phyloP scores from a whole-genome alignment of 805 yeast genomes.

The Lipomyces orientalis region DNA sequence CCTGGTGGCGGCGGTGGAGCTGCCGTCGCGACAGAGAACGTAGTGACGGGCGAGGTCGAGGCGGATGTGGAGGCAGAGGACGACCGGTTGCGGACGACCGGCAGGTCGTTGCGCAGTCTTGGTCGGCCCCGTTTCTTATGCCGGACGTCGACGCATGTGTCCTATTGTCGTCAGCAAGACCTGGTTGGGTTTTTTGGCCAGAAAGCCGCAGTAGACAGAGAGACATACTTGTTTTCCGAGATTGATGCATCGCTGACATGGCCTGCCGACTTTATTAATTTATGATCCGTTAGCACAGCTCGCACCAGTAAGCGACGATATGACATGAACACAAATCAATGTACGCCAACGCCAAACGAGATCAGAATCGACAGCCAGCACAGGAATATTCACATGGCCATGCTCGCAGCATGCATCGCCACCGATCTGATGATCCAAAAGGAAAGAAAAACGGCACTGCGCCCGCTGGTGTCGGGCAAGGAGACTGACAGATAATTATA shows the following conservation, averaged over 20 bases:
- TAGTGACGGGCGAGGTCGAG: neutral
- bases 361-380: neutral
- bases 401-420: too few relatives aligned
- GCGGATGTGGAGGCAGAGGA: neutral
- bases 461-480: too few relatives aligned
- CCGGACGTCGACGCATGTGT: constrained; percentile 28
- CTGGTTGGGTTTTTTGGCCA: neutral
- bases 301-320: neutral
- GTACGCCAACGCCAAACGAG: neutral
- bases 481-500: too few relatives aligned
- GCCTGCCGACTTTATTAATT: constrained; percentile 14
- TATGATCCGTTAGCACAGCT: neutral
- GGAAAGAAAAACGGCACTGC: too few relatives aligned
- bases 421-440: too few relatives aligned
- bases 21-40: neutral
- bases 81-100: neutral
- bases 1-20: neutral
- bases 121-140: constrained; percentile 33
- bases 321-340: neutral
- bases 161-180: neutral
- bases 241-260: constrained; percentile 27
- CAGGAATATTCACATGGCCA: too few relatives aligned
- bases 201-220: neutral
- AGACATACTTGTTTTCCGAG: constrained; percentile 22
- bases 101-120: constrained; percentile 13